These are phyloP conservation scores for Setaria italica DNA, from an alignment of 202 grass and related monocot species.

Conservation along the genomic window DNA sequence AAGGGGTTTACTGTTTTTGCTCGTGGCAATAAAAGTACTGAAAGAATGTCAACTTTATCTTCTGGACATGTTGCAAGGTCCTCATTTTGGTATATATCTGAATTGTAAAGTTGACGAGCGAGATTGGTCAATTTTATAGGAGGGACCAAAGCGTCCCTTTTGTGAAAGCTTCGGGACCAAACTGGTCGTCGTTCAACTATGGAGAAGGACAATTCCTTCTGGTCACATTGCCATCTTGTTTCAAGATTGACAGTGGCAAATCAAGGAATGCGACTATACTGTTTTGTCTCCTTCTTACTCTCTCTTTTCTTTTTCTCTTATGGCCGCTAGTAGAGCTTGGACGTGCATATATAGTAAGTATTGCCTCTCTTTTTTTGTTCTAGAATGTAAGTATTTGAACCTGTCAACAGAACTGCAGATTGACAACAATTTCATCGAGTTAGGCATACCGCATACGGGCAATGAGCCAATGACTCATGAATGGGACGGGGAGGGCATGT, in stretches of 20 bases:
- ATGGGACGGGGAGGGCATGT: not conserved
- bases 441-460: not conserved
- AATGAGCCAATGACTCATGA: not conserved
- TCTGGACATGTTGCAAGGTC: not conserved
- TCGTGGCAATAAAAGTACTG: not conserved
- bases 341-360: not conserved
- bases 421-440: not conserved
- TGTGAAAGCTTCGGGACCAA: not conserved
- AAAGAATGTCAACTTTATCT: not conserved
- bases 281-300: not conserved
- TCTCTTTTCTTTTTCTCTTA: too few relatives aligned
- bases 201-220: not conserved
- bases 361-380: not conserved
- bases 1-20: not conserved
- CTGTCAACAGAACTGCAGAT: not conserved
- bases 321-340: too few relatives aligned
- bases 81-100: not conserved
- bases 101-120: not conserved
- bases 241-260: not conserved
- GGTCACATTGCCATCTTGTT: not conserved
- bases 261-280: not conserved
- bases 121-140: not conserved
- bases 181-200: not conserved
- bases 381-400: not conserved
- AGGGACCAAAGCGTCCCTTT: slow-evolving; percentile 1